Percentiles rank a stretch among this genome's conserved stretches.
Conservation (phyloP, 2,329 filamentous ascomycete genomes). For the Fusarium camptoceras region DNA sequence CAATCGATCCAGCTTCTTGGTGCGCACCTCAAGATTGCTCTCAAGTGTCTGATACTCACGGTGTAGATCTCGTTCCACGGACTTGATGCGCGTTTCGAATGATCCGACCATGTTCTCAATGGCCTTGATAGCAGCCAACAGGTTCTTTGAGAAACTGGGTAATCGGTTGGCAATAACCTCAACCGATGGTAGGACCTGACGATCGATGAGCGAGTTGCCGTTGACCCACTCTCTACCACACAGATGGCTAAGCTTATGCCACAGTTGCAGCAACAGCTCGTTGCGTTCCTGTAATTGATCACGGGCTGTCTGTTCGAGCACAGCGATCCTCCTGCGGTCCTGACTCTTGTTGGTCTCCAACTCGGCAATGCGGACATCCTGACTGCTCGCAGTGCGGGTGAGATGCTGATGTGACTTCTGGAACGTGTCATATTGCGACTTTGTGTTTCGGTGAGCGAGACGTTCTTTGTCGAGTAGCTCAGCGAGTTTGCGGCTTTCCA, state of each 20-base stretch:
- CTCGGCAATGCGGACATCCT: slow-evolving; percentile 86
- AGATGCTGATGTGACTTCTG: slow-evolving; percentile 90
- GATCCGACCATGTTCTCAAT: slow-evolving; percentile 83
- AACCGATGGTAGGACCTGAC: slow-evolving; percentile 82
- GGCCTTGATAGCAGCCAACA: slow-evolving; percentile 86
- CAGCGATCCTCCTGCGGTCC: slow-evolving; percentile 80
- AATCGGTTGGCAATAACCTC: slow-evolving; percentile 89
- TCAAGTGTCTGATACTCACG: slow-evolving; percentile 92
- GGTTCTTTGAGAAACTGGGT: slow-evolving; percentile 88
- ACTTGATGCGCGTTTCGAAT: slow-evolving; percentile 83
- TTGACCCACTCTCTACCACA: slow-evolving; percentile 95
- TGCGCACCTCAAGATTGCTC: slow-evolving; percentile 79
- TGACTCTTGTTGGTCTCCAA: slow-evolving; percentile 82
- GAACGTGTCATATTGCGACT: slow-evolving; percentile 86
- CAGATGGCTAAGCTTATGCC: slow-evolving; percentile 86
- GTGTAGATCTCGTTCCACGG: slow-evolving; percentile 89
- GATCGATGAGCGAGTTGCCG: slow-evolving; percentile 88
- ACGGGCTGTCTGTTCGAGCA: slow-evolving; percentile 82
- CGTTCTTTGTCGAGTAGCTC: slow-evolving; percentile 94
- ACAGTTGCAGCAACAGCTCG: slow-evolving; percentile 85
- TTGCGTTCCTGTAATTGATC: slow-evolving; percentile 93
- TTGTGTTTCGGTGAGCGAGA: slow-evolving; percentile 84
- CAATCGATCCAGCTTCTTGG: slow-evolving; percentile 87
- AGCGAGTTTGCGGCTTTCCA: slow-evolving; percentile 85
- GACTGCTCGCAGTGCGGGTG: slow-evolving; percentile 84